These are phyloP conservation scores for Pelargonium citronellum DNA, from an alignment of 441 rosid species.

Conservation along the genomic window DNA sequence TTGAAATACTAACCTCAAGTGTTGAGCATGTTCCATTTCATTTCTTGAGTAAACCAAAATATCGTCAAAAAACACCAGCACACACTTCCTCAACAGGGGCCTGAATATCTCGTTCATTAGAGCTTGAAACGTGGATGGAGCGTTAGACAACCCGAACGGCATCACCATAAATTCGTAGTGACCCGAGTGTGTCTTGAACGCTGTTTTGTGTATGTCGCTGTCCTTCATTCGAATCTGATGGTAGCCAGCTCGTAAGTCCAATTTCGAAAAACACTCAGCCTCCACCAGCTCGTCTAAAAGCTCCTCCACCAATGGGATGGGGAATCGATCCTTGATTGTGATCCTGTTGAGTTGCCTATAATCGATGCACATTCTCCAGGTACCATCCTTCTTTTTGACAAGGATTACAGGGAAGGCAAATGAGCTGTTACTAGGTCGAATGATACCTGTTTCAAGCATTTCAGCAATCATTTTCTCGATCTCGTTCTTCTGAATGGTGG, in stretches of 20 bases:
- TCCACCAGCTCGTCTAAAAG: not conserved
- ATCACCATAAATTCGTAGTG: not conserved
- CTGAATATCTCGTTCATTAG: not conserved
- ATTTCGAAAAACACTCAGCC: not conserved
- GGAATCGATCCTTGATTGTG: too few relatives aligned
- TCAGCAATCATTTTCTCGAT: too few relatives aligned
- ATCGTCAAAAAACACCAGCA: not conserved
- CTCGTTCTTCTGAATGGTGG: too few relatives aligned
- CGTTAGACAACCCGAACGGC: not conserved
- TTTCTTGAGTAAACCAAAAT: not conserved
- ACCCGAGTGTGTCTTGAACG: not conserved
- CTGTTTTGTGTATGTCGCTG: not conserved
- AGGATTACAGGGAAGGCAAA: too few relatives aligned
- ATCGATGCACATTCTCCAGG: too few relatives aligned
- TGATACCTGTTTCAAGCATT: too few relatives aligned
- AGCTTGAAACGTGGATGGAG: not conserved
- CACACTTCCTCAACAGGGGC: not conserved
- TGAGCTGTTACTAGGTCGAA: too few relatives aligned
- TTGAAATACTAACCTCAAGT: not conserved
- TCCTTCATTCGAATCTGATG: not conserved
- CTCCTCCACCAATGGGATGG: not conserved
- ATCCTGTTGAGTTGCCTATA: too few relatives aligned
- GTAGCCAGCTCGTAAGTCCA: not conserved
- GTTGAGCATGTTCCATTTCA: not conserved
- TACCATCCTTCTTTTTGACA: too few relatives aligned